Base-by-base conservation (phyloP, 495 filamentous ascomycete genomes). In the Talaromyces nanjingensis region DNA sequence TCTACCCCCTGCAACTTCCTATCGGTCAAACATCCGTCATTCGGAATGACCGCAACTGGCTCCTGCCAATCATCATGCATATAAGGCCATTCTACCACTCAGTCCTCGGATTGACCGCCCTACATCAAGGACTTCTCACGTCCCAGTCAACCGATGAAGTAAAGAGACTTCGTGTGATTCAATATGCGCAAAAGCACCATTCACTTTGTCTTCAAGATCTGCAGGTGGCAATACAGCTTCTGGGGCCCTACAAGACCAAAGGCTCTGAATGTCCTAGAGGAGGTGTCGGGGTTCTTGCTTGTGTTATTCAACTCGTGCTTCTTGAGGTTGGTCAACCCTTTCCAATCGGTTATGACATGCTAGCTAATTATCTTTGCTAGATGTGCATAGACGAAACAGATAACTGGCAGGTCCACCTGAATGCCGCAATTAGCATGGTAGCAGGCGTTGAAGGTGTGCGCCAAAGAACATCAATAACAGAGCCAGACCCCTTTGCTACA, bases 341-440 rank as follows among this genome's bases (percentile, higher is more conserved):
- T 20, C 52, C 0, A 54, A 2, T 16, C 9, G 1, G 2, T 20
- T 11, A n/a, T n/a, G 11, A n/a, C 11, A 14, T 27, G 24, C 22
- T 27, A 27, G n/a, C 49, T 53, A 14, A 53, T 22, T n/a, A 16
- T 29, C 18, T 16, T 7, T 55, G 52, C 9, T 54, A 54, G 49
- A 54, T 54, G 49, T 54, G 49, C 25, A 55, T 55, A 55, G 52
- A 55, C 4, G 52, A 55, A 24, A 55, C 52, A 55, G 52, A 55
- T 11, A 55, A 55, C 24, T 55, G 52, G 52, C 52, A 55, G 24
- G 14, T 55, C 24, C 52, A 55, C n/a, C 52, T 55, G 6, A 55
- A 55, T 16, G 52, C 52, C 52, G 52, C 52, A 14, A 29, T 55
- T 6, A 16, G 52, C 22, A 55, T 55, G 52, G 52, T 55, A 29